These are phyloP conservation scores for Ophiostoma australiae DNA, from an alignment of 2,329 filamentous ascomycete species.

Conservation along the genomic window DNA sequence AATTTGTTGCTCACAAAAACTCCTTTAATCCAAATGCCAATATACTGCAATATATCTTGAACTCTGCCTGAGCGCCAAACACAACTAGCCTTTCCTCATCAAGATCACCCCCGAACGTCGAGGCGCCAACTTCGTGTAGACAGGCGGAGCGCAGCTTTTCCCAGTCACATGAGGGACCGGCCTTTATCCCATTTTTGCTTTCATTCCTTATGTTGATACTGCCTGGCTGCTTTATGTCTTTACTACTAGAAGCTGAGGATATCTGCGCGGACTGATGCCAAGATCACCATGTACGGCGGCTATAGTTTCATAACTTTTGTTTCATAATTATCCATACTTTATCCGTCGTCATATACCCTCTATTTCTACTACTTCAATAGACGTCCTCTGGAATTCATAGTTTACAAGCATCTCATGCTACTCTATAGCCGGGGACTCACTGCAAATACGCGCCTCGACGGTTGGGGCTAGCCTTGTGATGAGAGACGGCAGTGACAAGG, in stretches of 20 bases:
- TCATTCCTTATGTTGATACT: background rate
- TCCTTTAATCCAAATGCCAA: too few relatives aligned
- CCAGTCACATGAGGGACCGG: background rate
- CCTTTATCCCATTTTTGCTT: background rate
- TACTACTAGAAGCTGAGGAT: background rate
- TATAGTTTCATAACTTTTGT: background rate
- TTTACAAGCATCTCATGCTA: background rate
- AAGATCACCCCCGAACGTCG: background rate
- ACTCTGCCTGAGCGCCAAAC: background rate
- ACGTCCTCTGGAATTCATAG: background rate
- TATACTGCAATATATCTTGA: background rate
- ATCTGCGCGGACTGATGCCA: background rate
- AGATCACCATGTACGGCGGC: conserved; percentile 5
- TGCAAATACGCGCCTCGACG: background rate
- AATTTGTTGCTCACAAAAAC: too few relatives aligned
- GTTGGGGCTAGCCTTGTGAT: conserved; percentile 12
- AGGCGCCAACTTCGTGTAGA: background rate
- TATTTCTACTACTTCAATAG: background rate
- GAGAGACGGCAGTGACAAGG: background rate
- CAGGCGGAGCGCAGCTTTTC: background rate
- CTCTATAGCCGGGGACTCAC: background rate
- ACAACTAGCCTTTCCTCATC: background rate
- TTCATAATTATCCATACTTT: background rate
- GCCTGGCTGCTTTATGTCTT: background rate
- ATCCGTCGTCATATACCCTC: background rate